These are phyloP conservation scores for Phialemonium atrogriseum DNA, from an alignment of 2,329 filamentous ascomycete genomes.

Conservation along the genomic window DNA sequence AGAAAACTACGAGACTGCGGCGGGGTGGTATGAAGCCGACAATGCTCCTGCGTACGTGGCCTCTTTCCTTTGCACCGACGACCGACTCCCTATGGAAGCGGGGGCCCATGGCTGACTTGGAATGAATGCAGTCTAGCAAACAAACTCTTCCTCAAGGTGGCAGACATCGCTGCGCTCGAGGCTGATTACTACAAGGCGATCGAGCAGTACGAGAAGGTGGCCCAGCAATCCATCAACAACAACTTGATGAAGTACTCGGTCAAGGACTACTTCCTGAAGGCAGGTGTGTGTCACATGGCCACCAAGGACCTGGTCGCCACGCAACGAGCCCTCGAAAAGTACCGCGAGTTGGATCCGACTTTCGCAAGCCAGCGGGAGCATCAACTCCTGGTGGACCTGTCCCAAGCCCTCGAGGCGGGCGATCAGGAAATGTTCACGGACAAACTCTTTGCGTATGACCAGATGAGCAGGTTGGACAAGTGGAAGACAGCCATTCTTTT, in stretches of 20 bases:
- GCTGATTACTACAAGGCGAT: slow-evolving; percentile 80
- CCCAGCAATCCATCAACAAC: slow-evolving; percentile 70
- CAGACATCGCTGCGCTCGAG: slow-evolving; percentile 75
- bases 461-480: slow-evolving; percentile 88
- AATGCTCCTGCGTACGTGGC: slow-evolving; percentile 68
- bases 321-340: slow-evolving; percentile 72
- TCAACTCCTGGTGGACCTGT: slow-evolving; percentile 70
- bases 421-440: slow-evolving; percentile 80
- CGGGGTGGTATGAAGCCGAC: slow-evolving; percentile 82
- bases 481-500: slow-evolving; percentile 90
- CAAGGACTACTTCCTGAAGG: slow-evolving; percentile 93
- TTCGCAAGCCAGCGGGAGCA: slow-evolving; percentile 75
- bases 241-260: slow-evolving; percentile 91
- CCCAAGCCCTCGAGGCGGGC: slow-evolving; percentile 64
- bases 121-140: slow-evolving; percentile 65
- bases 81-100: too few species aligned
- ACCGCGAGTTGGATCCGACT: slow-evolving; percentile 68
- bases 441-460: slow-evolving; percentile 82
- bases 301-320: slow-evolving; percentile 67
- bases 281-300: slow-evolving; percentile 80
- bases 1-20: slow-evolving; percentile 76
- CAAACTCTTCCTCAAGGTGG: slow-evolving; percentile 88
- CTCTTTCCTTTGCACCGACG: neutral
- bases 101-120: too few species aligned
- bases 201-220: slow-evolving; percentile 76